Percentiles rank a stretch among this genome's conserved stretches.
Evolutionary conservation across 2,329 filamentous ascomycete genomes (phyloP).

Genomic region (Graphilbum fragrans): DNA sequence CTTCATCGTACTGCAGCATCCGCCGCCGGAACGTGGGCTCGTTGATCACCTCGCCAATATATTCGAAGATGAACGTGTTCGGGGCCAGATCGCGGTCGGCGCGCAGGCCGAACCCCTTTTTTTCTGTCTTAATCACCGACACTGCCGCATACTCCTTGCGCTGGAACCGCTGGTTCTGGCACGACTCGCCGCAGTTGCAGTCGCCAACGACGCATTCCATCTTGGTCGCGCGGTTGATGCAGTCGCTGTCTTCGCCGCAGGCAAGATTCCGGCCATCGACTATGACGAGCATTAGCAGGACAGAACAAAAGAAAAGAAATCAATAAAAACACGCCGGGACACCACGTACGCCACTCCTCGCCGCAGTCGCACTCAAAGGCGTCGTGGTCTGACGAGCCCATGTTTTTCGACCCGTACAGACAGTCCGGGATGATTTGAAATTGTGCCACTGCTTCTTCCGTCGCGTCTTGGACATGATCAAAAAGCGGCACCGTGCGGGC

Average conservation of each 20-base stretch:
- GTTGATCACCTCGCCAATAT: slow-evolving; percentile 96
- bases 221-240: slow-evolving; percentile 95
- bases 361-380: slow-evolving; percentile 87
- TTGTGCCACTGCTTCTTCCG: slow-evolving; percentile 57
- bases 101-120: slow-evolving; percentile 90
- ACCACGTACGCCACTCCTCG: slow-evolving; percentile 81
- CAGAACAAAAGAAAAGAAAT: slow-evolving; percentile 6
- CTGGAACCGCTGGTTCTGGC: slow-evolving; percentile 92
- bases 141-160: slow-evolving; percentile 82
- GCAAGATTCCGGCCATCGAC: slow-evolving; percentile 61
- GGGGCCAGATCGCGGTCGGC: slow-evolving; percentile 64
- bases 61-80: slow-evolving; percentile 94
- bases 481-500: slow-evolving; percentile 37
- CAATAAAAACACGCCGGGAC: slow-evolving; percentile 4
- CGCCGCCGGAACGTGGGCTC: slow-evolving; percentile 79
- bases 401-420: slow-evolving; percentile 80
- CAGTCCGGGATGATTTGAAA: slow-evolving; percentile 80
- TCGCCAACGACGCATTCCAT: slow-evolving; percentile 82
- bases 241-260: slow-evolving; percentile 92
- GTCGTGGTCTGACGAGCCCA: slow-evolving; percentile 85
- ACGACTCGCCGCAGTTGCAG: slow-evolving; percentile 76
- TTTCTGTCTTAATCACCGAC: slow-evolving; percentile 92
- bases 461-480: slow-evolving; percentile 64
- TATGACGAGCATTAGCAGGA: slow-evolving; percentile 17
- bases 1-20: slow-evolving; percentile 86